Percentiles rank a stretch among this genome's conserved stretches.
Conservation (phyloP, 768 basidiomycete genomes). For the Lactarius indigo region DNA sequence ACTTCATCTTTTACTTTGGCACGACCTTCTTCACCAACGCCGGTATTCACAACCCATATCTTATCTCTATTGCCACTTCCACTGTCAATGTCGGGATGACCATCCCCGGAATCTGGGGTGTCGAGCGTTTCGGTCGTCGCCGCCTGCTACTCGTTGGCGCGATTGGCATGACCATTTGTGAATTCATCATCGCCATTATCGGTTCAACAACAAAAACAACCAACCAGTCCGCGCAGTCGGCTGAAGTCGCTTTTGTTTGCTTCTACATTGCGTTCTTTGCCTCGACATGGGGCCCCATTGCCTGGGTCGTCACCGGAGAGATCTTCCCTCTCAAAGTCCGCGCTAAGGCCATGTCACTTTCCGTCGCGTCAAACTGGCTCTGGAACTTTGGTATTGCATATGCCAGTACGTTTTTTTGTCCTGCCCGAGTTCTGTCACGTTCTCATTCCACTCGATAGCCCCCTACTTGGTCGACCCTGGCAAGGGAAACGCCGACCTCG, state of each 20-base stretch:
- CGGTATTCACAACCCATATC: constrained; percentile 44
- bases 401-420: constrained; percentile 8
- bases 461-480: constrained; percentile 47
- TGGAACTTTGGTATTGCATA: constrained; percentile 43
- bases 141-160: constrained; percentile 69
- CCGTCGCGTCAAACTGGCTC: constrained; percentile 43
- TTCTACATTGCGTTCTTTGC: constrained; percentile 62
- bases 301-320: constrained; percentile 57
- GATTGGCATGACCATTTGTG: constrained; percentile 71
- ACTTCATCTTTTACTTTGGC: constrained; percentile 69
- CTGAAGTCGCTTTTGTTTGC: constrained; percentile 46
- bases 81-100: constrained; percentile 48
- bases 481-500: constrained; percentile 51
- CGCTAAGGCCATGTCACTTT: constrained; percentile 41
- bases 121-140: constrained; percentile 76
- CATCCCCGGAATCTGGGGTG: constrained; percentile 53
- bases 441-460: constrained; percentile 29
- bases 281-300: constrained; percentile 70
- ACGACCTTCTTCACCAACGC: constrained; percentile 44
- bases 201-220: constrained; percentile 45
- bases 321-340: constrained; percentile 35
- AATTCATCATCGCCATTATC: constrained; percentile 74
- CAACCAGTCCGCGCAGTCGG: constrained; percentile 49
- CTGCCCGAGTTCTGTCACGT: not conserved
- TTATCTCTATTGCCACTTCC: constrained; percentile 64